Evolutionary conservation across 805 yeast species (phyloP).

Genomic region (Schwanniomyces pseudopolymorphus): DNA sequence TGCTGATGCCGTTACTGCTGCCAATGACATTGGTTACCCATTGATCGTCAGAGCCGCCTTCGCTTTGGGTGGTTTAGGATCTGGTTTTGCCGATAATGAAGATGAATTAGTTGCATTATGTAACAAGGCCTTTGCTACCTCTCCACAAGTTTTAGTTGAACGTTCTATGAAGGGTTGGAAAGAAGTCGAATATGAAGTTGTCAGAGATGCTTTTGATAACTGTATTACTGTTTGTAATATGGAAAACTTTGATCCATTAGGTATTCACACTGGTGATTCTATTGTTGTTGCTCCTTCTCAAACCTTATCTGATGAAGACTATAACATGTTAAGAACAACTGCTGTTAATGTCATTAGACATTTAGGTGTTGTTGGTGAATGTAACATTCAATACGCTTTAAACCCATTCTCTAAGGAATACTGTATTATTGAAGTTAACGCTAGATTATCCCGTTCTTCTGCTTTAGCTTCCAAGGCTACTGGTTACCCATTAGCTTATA

Average conservation of each 20-base stretch:
- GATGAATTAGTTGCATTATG: conserved; percentile 79
- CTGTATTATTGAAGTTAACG: conserved; percentile 97
- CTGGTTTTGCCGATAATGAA: conserved; percentile 93
- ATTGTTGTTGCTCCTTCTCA: conserved; percentile 99
- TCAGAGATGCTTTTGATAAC: conserved; percentile 94
- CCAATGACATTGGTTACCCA: conserved; percentile 86
- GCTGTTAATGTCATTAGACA: conserved; percentile 97
- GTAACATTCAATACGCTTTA: conserved; percentile 96
- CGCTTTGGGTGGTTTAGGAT: conserved; percentile 97
- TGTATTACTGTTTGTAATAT: conserved; percentile 98
- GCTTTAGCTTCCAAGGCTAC: conserved; percentile 99
- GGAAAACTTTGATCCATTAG: conserved; percentile 98
- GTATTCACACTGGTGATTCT: conserved; percentile 98
- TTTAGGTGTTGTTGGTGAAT: conserved; percentile 98
- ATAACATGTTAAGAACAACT: conserved; percentile 95
- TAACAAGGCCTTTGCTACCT: conserved; percentile 88
- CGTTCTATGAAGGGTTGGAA: conserved; percentile 99
- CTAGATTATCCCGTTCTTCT: conserved; percentile 96
- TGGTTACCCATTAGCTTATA: conserved; percentile 96
- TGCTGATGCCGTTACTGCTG: conserved; percentile 83
- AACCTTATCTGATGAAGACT: conserved; percentile 94
- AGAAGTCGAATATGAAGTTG: conserved; percentile 98
- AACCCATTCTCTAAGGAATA: conserved; percentile 92
- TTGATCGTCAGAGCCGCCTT: conserved; percentile 96
- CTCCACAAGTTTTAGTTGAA: conserved; percentile 95